phyloP scores from a whole-genome alignment of 1,284 basidiomycete genomes.

The Sporisorium exsertum region DNA sequence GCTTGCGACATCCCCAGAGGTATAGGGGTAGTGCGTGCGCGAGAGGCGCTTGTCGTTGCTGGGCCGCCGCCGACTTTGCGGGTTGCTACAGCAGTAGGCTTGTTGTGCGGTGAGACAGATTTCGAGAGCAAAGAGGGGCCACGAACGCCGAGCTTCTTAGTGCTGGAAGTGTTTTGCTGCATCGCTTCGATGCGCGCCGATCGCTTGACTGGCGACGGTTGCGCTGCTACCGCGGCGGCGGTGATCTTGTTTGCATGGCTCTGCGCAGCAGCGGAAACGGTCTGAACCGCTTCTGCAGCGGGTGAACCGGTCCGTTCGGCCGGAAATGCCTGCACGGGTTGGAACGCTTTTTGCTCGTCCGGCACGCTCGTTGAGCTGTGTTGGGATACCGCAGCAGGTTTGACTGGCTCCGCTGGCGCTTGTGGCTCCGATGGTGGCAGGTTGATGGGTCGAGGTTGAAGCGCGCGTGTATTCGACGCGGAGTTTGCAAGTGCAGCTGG shows the following conservation, averaged over 20 bases:
- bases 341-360: background rate
- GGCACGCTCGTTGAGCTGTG: background rate
- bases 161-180: slow-evolving; percentile 26
- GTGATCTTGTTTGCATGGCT: background rate
- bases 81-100: background rate
- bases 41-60: background rate
- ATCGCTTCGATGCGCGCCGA: slow-evolving; percentile 46
- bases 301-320: background rate
- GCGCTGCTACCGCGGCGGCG: slow-evolving; percentile 1
- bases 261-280: background rate
- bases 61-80: slow-evolving; percentile 1
- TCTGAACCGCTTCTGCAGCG: background rate
- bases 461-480: background rate
- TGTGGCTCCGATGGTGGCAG: background rate
- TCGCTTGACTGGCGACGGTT: slow-evolving; percentile 38
- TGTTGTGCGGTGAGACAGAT: slow-evolving; percentile 28
- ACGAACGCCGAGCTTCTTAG: slow-evolving; percentile 43
- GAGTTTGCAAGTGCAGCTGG: slow-evolving; percentile 1
- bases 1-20: slow-evolving; percentile 44
- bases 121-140: slow-evolving; percentile 25
- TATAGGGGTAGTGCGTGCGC: slow-evolving; percentile 17
- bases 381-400: background rate
- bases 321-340: background rate
- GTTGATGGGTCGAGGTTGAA: slow-evolving; percentile 24
- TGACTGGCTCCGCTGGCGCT: background rate